These are phyloP conservation scores for Gnetum montanum DNA, from an alignment of 75 land plant genomes.

Conservation along the genomic window DNA sequence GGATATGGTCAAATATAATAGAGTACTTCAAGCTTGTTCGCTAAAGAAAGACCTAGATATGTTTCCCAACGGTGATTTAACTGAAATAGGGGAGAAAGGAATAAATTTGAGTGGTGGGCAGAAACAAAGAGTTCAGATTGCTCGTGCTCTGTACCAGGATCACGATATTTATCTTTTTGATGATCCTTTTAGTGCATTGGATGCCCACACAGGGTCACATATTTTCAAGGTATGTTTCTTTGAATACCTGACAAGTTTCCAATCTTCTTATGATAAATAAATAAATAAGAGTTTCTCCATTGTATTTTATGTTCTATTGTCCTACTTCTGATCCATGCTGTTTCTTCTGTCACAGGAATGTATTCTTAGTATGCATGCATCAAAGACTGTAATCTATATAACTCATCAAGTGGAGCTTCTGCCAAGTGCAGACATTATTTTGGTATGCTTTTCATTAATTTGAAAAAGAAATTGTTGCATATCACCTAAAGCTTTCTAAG, in stretches of 20 bases:
- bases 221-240: slow-evolving; percentile 39
- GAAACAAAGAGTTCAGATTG: slow-evolving; percentile 56
- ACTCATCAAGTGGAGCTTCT: slow-evolving; percentile 47
- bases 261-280: too few relatives aligned
- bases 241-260: too few relatives aligned
- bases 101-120: slow-evolving; percentile 66
- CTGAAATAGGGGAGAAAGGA: slow-evolving; percentile 53
- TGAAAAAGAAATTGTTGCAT: too few relatives aligned
- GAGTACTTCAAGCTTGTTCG: slow-evolving; percentile 34
- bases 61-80: slow-evolving; percentile 39
- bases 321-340: too few relatives aligned
- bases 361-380: slow-evolving; percentile 25
- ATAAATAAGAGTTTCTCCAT: too few relatives aligned
- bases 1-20: slow-evolving; percentile 22
- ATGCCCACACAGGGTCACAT: slow-evolving; percentile 77
- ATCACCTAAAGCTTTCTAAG: too few relatives aligned
- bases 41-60: slow-evolving; percentile 34
- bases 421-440: slow-evolving; percentile 21
- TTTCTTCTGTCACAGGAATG: slow-evolving; percentile 24
- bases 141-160: slow-evolving; percentile 55
- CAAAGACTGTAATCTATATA: slow-evolving; percentile 39
- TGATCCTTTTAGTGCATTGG: slow-evolving; percentile 89
- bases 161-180: slow-evolving; percentile 48
- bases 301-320: too few relatives aligned
- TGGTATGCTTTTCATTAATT: slow-evolving; percentile 5